phyloP scores from a whole-genome alignment of 495 filamentous ascomycete genomes.

The Articulospora tetracladia region DNA sequence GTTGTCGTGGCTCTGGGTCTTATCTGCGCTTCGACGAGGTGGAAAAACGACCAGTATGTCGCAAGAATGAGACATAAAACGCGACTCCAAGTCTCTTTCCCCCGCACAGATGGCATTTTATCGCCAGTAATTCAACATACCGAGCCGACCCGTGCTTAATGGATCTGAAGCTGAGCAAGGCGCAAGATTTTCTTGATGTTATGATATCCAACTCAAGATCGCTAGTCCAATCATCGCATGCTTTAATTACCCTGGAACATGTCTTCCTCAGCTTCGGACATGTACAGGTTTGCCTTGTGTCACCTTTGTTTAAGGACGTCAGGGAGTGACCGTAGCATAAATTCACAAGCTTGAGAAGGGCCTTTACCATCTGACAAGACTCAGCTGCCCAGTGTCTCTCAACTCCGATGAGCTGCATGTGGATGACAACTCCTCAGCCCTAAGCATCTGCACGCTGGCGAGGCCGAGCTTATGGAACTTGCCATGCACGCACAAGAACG shows the following conservation, averaged over 20 bases:
- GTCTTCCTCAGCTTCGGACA: neutral
- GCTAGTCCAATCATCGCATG: neutral
- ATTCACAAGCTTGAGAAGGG: neutral
- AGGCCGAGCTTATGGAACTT: neutral
- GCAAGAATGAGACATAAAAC: neutral
- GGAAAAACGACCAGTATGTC: neutral
- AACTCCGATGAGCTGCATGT: neutral
- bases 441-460: neutral
- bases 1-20: conserved; percentile 1
- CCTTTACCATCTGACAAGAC: neutral
- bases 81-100: neutral
- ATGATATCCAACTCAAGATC: neutral
- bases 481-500: neutral
- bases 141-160: neutral
- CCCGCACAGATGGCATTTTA: neutral
- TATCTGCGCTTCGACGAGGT: neutral
- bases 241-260: neutral
- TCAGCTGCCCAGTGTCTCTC: neutral
- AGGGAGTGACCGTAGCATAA: neutral
- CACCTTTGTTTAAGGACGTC: too few species aligned
- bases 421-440: neutral
- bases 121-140: neutral
- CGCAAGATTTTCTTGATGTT: neutral
- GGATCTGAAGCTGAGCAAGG: neutral
- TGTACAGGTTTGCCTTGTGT: too few species aligned